A percentile compares a stretch with the other conserved stretches of the same genome.
Evolutionary conservation across 225 moss, liverwort and hornwort genomes (phyloP).

Genomic region (Lunularia cruciata): DNA sequence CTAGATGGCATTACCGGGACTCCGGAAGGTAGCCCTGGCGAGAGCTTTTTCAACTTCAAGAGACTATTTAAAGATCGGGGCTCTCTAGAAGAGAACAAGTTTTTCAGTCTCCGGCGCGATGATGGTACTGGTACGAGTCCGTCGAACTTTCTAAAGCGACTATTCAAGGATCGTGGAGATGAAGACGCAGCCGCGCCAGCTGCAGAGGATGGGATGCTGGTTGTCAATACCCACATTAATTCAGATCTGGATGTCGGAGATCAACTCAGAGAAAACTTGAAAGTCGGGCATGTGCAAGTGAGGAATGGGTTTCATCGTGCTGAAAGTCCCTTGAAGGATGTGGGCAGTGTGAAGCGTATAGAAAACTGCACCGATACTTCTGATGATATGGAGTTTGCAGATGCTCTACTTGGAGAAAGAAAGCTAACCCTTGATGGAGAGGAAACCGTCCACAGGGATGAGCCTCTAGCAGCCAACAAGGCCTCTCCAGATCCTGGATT

Average conservation of each 20-base stretch:
- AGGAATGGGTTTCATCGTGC: conserved; percentile 30
- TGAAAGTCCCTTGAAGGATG: conserved; percentile 25
- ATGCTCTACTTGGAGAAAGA: conserved; percentile 12
- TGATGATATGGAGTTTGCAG: conserved; percentile 21
- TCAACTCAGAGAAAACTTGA: conserved; percentile 24
- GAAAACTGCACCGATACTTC: conserved; percentile 12
- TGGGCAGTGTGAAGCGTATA: conserved; percentile 1
- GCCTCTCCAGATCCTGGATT: conserved; percentile 22
- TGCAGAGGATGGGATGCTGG: conserved; percentile 56
- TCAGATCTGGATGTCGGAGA: conserved; percentile 46
- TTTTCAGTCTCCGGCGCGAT: conserved; percentile 78
- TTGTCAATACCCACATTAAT: conserved; percentile 52
- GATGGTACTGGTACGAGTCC: conserved; percentile 72
- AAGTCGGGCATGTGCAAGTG: conserved; percentile 20
- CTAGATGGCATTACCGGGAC: conserved; percentile 63
- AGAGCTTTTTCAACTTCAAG: conserved; percentile 90
- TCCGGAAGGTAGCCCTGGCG: conserved; percentile 81
- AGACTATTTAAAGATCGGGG: conserved; percentile 65
- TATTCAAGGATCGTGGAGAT: conserved; percentile 84
- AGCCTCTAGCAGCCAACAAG: conserved; percentile 26
- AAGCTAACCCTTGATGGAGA: conserved; percentile 26
- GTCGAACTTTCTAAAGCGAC: conserved; percentile 75
- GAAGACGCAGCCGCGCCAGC: conserved; percentile 59
- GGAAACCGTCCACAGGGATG: conserved; percentile 28
- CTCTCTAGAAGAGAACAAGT: conserved; percentile 63